Conservation (phyloP, 2,329 filamentous ascomycete genomes). For the Cytospora chrysosperma region DNA sequence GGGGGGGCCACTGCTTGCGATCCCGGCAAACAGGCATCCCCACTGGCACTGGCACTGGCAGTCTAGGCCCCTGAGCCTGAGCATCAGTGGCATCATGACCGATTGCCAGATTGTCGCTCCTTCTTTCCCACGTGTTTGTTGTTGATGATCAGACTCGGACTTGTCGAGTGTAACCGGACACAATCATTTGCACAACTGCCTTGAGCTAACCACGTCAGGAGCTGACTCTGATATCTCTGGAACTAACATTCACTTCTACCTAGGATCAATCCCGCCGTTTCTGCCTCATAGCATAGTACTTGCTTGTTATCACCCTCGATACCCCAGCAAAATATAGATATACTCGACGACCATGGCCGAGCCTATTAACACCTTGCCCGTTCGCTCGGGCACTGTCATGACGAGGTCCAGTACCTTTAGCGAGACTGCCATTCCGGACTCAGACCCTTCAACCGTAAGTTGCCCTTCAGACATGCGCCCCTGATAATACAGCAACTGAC, state of each 20-base stretch:
- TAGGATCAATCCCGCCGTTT: neutral
- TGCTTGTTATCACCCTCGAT: neutral
- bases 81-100: neutral
- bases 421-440: slow-evolving; percentile 60
- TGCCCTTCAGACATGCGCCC: neutral
- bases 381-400: slow-evolving; percentile 26
- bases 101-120: neutral
- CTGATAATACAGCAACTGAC: slow-evolving; percentile 3
- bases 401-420: slow-evolving; percentile 40
- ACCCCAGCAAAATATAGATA: neutral
- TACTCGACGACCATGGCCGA: slow-evolving; percentile 19
- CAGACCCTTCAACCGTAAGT: slow-evolving; percentile 58
- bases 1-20: too few species aligned
- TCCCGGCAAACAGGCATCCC: neutral
- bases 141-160: neutral
- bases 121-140: neutral
- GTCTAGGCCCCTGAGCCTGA: neutral
- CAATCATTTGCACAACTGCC: neutral
- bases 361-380: slow-evolving; percentile 24
- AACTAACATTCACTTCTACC: neutral
- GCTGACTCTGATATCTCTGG: neutral
- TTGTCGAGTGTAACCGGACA: too few species aligned
- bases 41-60: neutral
- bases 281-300: neutral
- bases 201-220: neutral